Evolutionary conservation across 2,329 filamentous ascomycete species (phyloP), one percentile per base, ranked within the genome.

Genomic region (Aspergillus sp.): DNA sequence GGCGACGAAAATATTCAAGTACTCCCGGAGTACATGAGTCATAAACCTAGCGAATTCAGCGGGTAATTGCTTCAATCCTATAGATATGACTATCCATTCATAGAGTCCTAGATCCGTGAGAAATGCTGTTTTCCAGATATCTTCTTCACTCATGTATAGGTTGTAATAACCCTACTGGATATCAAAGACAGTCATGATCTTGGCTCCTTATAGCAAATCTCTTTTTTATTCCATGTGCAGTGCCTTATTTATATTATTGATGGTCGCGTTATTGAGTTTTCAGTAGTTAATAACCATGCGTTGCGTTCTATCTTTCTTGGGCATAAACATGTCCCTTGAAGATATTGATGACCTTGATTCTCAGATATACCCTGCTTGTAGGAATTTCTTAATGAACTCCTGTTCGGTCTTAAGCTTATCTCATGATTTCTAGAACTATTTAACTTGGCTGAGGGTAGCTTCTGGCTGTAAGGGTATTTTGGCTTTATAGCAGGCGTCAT

Each of bases 101-200:
- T 48, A 41, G 9, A 54, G 20, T 32, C 22, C 17, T 47, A 38
- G 3, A 30, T 48, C 36, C 20, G 8, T 54, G 5, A 48, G 24
- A 39, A 54, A 54, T 24, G 1, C 15, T 13, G 12, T 48, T 24
- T 48, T 38, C 36, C 9, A 38, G 13, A n/a, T 17, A 20, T 54
- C 30, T 42, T 54, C 43, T 42, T 41, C 6, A 8, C 3, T 5
- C 15, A 44, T 48, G 1, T n/a, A 6, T 5, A 54, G 26, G 11
- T 54, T 54, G 9, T 26, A 48, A 15, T 54, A 54, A 54, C n/a
- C 26, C 45, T 41, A 54, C 42, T 30, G 8, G 9, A 53, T n/a
- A 30, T 53, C 24, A 44, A 53, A 53, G 5, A 53, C 18, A 22
- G n/a, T 53, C 11, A 53, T 20, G 15, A 36, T n/a, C 8, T 44